Conservation (phyloP, 129 eudicot genomes). For the Ambrosia trifida region DNA sequence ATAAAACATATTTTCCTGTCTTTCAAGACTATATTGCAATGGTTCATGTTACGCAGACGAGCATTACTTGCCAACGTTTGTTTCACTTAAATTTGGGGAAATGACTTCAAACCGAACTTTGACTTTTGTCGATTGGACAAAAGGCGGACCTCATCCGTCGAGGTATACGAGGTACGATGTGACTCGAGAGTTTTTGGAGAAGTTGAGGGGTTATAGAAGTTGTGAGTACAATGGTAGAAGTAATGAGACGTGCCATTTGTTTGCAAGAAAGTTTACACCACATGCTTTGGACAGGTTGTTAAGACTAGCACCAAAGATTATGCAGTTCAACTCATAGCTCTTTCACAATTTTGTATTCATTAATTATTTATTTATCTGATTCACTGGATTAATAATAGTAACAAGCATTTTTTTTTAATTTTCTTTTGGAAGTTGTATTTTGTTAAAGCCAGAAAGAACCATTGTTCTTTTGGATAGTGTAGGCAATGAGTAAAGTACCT, state of each 20-base stretch:
- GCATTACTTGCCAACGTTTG: slow-evolving; percentile 53
- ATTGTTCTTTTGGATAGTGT: not conserved
- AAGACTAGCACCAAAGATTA: slow-evolving; percentile 48
- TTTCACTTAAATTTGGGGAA: slow-evolving; percentile 32
- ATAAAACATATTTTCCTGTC: slow-evolving; percentile 36
- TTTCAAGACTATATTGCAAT: slow-evolving; percentile 36
- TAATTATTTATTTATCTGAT: not conserved
- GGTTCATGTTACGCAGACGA: slow-evolving; percentile 50
- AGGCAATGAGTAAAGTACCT: not conserved
- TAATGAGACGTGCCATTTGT: slow-evolving; percentile 43
- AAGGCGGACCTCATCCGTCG: slow-evolving; percentile 54
- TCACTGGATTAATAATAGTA: not conserved
- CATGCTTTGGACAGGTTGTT: slow-evolving; percentile 47
- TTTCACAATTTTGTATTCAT: not conserved
- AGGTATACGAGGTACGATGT: slow-evolving; percentile 40
- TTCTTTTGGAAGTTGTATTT: no score
- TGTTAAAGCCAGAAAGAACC: no score
- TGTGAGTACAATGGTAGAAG: slow-evolving; percentile 49
- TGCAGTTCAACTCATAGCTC: slow-evolving; percentile 33
- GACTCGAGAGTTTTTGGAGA: slow-evolving; percentile 37
- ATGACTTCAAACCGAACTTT: slow-evolving; percentile 40
- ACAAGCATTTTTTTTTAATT: not conserved
- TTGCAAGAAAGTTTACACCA: slow-evolving; percentile 58
- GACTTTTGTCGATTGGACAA: slow-evolving; percentile 60
- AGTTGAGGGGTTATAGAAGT: slow-evolving; percentile 30